Conservation (phyloP, 106 monocot species). For the Dioscorea dumetorum region DNA sequence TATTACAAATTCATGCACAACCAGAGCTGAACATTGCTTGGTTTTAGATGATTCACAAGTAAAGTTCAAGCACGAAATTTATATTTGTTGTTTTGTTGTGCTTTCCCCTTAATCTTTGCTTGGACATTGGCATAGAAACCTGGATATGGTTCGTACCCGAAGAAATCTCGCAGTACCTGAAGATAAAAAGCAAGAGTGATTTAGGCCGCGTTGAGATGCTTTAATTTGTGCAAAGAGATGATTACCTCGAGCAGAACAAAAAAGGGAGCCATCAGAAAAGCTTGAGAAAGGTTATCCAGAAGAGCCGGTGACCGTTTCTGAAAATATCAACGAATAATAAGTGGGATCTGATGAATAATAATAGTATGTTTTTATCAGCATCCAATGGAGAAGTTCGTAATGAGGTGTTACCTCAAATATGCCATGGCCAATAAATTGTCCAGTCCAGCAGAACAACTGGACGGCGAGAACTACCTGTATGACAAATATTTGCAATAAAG, state of each 20-base stretch:
- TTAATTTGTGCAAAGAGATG: background rate
- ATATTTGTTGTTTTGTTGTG: conserved; percentile 29
- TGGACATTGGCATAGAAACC: conserved; percentile 40
- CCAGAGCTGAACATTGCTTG: too few relatives aligned
- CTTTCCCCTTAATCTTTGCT: conserved; percentile 36
- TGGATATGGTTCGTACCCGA: conserved; percentile 64
- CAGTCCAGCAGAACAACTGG: conserved; percentile 62
- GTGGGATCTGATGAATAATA: too few relatives aligned
- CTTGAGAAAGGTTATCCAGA: conserved; percentile 49
- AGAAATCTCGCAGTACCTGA: conserved; percentile 34
- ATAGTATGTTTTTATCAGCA: too few relatives aligned
- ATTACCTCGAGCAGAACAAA: conserved; percentile 65
- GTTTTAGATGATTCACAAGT: too few relatives aligned
- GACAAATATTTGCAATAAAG: too few relatives aligned
- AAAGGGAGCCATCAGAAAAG: conserved; percentile 57
- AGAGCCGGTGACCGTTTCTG: conserved; percentile 60
- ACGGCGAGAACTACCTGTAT: conserved; percentile 46
- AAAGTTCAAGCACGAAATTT: background rate
- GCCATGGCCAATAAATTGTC: conserved; percentile 74
- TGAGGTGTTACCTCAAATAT: conserved; percentile 48
- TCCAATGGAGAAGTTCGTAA: too few relatives aligned
- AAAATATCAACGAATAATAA: background rate
- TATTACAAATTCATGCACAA: too few relatives aligned
- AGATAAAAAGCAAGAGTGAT: background rate
- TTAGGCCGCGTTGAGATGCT: too few relatives aligned